Evolutionary conservation across 371 early-diverging fungal species (phyloP).

Genomic region (Circinella umbellata): DNA sequence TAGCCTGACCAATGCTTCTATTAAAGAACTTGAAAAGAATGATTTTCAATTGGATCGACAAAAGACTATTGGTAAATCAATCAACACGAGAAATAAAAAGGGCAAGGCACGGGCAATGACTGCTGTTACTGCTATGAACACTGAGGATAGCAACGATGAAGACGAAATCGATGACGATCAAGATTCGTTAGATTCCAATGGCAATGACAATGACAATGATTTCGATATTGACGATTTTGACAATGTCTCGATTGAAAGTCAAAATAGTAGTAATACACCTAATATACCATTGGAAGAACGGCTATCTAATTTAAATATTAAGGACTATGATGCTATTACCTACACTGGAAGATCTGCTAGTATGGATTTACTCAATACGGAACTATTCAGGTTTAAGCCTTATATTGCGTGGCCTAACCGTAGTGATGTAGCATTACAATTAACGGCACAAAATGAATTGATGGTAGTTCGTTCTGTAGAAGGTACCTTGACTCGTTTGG

Average conservation of each 20-base stretch:
- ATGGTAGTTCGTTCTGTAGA: constrained; percentile 38
- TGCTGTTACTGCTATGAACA: background rate
- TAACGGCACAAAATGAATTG: constrained; percentile 48
- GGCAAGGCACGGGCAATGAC: background rate
- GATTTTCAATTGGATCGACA: constrained; percentile 26
- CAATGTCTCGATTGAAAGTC: constrained; percentile 11
- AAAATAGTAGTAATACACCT: background rate
- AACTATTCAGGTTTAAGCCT: constrained; percentile 37
- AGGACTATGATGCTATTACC: constrained; percentile 49
- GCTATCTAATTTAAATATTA: constrained; percentile 29
- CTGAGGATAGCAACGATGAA: background rate
- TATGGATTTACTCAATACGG: constrained; percentile 33
- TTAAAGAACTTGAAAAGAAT: constrained; percentile 46
- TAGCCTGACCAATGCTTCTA: constrained; percentile 40
- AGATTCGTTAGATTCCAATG: background rate
- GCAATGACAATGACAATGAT: constrained; percentile 12
- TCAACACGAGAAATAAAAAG: constrained; percentile 1
- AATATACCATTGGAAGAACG: constrained; percentile 14
- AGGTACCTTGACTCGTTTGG: constrained; percentile 23
- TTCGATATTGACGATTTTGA: constrained; percentile 28
- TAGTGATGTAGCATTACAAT: constrained; percentile 37
- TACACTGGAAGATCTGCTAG: constrained; percentile 53
- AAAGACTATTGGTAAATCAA: background rate
- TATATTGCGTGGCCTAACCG: constrained; percentile 44
- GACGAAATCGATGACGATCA: constrained; percentile 8